A percentile compares a stretch with the other conserved stretches of the same genome.
These are phyloP conservation scores for Pythium utonaiense DNA, from an alignment of 352 stramenopile species.

Conservation along the genomic window DNA sequence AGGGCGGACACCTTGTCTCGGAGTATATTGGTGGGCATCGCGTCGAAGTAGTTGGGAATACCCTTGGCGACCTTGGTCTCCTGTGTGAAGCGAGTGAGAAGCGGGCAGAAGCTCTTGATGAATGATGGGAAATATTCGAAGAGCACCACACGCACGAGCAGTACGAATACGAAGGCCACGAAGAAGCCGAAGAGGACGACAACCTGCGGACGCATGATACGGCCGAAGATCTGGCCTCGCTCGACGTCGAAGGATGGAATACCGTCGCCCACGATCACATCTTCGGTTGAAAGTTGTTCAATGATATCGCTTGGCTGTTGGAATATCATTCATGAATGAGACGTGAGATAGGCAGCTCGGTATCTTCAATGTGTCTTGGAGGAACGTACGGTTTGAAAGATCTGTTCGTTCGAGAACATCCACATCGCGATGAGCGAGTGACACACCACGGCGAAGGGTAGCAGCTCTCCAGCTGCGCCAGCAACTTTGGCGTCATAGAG, in stretches of 20 bases:
- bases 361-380: too few relatives aligned
- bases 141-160: slow-evolving; percentile 56
- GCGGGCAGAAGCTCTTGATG: slow-evolving; percentile 51
- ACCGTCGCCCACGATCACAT: slow-evolving; percentile 35
- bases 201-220: slow-evolving; percentile 68
- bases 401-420: slow-evolving; percentile 86
- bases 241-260: slow-evolving; percentile 50
- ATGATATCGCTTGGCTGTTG: slow-evolving; percentile 24
- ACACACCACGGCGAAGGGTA: slow-evolving; percentile 72
- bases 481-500: slow-evolving; percentile 74
- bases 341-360: not conserved
- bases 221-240: slow-evolving; percentile 47
- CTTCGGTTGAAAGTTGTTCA: slow-evolving; percentile 19
- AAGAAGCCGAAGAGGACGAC: slow-evolving; percentile 76
- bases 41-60: slow-evolving; percentile 85
- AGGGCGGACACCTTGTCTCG: slow-evolving; percentile 41
- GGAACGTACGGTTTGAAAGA: slow-evolving; percentile 64
- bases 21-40: slow-evolving; percentile 59
- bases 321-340: not conserved
- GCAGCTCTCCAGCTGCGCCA: slow-evolving; percentile 42
- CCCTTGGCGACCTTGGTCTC: slow-evolving; percentile 52
- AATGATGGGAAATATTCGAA: slow-evolving; percentile 67
- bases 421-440: slow-evolving; percentile 76
- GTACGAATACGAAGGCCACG: slow-evolving; percentile 37
- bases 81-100: slow-evolving; percentile 49